Evolutionary conservation across 192 early-diverging fungal genomes (phyloP).

Genomic region (Dimargaris cristalligena): DNA sequence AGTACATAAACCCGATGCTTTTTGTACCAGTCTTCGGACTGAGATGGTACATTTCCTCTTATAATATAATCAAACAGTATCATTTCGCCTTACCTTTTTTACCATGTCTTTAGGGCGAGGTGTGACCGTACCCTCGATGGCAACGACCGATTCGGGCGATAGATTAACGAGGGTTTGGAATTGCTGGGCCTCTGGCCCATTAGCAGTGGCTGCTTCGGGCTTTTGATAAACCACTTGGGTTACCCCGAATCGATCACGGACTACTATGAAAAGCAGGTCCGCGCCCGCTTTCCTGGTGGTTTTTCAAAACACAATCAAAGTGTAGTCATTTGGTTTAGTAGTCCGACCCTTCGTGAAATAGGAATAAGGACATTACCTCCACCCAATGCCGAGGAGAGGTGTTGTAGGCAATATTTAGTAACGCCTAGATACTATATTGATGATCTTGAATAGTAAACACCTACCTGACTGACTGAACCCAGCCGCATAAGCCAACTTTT

Average conservation of each 20-base stretch:
- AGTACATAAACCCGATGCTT: background rate
- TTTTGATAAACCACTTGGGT: slow-evolving; percentile 50
- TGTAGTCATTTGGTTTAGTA: background rate
- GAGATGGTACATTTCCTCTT: background rate
- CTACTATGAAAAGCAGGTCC: slow-evolving; percentile 53
- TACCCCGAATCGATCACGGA: slow-evolving; percentile 60
- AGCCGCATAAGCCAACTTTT: slow-evolving; percentile 53
- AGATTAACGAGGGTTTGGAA: slow-evolving; percentile 21
- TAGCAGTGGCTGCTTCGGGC: slow-evolving; percentile 4
- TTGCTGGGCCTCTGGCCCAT: slow-evolving; percentile 17
- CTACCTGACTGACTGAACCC: slow-evolving; percentile 49
- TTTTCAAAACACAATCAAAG: background rate
- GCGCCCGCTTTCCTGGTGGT: slow-evolving; percentile 44
- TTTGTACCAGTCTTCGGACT: background rate
- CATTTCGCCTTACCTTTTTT: slow-evolving; percentile 20
- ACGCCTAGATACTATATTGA: background rate
- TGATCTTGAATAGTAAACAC: background rate
- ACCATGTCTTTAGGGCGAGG: slow-evolving; percentile 30
- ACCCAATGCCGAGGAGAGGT: background rate
- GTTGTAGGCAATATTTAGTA: slow-evolving; percentile 3
- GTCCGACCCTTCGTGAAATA: background rate
- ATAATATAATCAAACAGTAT: background rate
- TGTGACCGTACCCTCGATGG: slow-evolving; percentile 43
- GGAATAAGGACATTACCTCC: background rate
- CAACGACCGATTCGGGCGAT: slow-evolving; percentile 54